A percentile compares a stretch with the other conserved stretches of the same genome.
phyloP scores from a whole-genome alignment of 257 asterid species.

The Asclepias syriaca region DNA sequence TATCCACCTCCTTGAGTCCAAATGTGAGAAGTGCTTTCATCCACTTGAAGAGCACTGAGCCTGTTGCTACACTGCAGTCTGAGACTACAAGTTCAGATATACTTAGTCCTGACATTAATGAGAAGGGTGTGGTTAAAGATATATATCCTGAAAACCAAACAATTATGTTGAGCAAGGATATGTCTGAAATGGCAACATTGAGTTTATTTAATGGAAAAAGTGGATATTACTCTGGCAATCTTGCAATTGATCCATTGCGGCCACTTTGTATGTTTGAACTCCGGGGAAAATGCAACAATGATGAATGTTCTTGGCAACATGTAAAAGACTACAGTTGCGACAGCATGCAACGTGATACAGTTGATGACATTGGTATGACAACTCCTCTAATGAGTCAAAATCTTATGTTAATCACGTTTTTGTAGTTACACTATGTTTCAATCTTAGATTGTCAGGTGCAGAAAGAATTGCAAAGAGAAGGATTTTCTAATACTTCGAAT shows the following conservation, averaged over 20 bases:
- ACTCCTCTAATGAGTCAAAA: not conserved
- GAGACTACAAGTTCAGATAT: constrained; percentile 19
- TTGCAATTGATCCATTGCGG: constrained; percentile 40
- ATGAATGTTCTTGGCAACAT: constrained; percentile 48
- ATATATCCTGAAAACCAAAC: constrained; percentile 6
- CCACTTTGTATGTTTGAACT: constrained; percentile 54
- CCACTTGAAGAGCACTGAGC: constrained; percentile 21
- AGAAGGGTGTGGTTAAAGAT: constrained; percentile 9
- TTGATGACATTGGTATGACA: constrained; percentile 20
- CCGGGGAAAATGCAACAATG: constrained; percentile 49
- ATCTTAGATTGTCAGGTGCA: constrained; percentile 25
- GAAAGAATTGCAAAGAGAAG: constrained; percentile 17
- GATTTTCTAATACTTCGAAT: constrained; percentile 5
- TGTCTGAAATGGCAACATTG: constrained; percentile 13
- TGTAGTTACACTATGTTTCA: not conserved
- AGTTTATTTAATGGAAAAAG: constrained; percentile 21
- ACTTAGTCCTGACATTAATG: constrained; percentile 15
- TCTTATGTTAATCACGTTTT: not conserved
- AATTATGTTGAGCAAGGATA: constrained; percentile 6
- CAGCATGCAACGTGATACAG: constrained; percentile 6
- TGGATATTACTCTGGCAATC: constrained; percentile 37
- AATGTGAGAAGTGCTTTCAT: constrained; percentile 28
- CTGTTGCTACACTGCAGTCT: constrained; percentile 16
- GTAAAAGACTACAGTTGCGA: constrained; percentile 25
- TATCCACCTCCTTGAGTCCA: constrained; percentile 21